Base-by-base conservation (phyloP, 257 asterid species). In the Cruciata laevipes region DNA sequence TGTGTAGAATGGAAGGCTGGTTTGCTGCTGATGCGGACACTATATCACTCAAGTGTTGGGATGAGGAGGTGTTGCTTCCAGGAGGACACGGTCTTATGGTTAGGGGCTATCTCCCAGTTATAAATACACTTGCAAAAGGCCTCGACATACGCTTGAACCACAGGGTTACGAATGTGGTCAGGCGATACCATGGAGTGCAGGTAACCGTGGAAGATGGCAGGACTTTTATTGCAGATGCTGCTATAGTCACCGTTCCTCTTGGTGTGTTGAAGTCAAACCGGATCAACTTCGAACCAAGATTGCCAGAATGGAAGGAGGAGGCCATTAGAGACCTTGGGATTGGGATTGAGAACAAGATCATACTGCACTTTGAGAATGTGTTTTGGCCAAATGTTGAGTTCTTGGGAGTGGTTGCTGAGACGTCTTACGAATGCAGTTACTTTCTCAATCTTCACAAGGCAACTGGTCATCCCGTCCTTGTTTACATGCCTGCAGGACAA, bases 31-130 rank as follows among this genome's bases (percentile, higher is more conserved):
- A 94, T 84, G 90, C 95, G 12, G 99, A 94, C 52, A 87, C 97
- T 64, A 94, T 94, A 68, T 90, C 99, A 58, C 88, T 88, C 63
- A 83, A 87, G 84, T 69, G 89, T 82, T 94, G 97, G 97, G 99
- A 94, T 78, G 85, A 88, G 97, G 99, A 94, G 78, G 97, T 73
- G 71, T 77, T 94, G 92, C 95, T 94, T 69, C 97, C 99, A 30
- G 97, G 99, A 67, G 99, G 99, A 57, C 99, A 94, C 71, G 99
- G 99, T 61, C 92, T 94, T 68, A 94, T 94, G 99, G 97, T 94
- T 56, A 84, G 97, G 52, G 99, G 99, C 53, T 94, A 94, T 73
- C 90, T 78, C 73, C 99, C 97, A 24, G 99, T 94, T 57, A 78
- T 94, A 68, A 94, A 94, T 64, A 80, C 96, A 20, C 95, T 94